Conservation (phyloP, 1,139 yeast genomes). For the Yarrowia galli region DNA sequence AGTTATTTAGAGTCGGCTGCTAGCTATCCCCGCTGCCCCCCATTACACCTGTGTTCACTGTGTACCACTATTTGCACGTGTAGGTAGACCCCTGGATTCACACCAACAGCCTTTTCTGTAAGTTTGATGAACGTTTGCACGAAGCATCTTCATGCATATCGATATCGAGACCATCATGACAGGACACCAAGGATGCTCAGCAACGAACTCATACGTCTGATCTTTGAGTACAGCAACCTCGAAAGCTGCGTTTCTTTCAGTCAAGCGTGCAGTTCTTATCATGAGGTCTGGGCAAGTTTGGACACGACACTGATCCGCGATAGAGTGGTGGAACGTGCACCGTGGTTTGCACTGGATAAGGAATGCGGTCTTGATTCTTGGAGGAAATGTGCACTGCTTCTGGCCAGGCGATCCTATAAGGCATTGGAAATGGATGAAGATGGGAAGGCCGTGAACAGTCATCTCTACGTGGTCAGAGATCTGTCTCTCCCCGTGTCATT, state of each 20-base stretch:
- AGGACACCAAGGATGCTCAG: slow-evolving; percentile 1
- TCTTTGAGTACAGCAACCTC: slow-evolving; percentile 7
- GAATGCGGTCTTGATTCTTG: slow-evolving; percentile 1
- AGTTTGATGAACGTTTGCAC: too few relatives aligned
- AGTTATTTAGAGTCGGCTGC: too few relatives aligned
- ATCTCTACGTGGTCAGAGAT: neutral
- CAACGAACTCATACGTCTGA: slow-evolving; percentile 5
- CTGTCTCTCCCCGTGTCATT: neutral
- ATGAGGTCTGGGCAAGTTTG: neutral
- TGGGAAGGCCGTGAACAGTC: neutral
- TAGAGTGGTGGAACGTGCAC: neutral
- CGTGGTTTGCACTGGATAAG: neutral
- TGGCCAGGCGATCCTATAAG: neutral
- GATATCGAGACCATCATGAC: too few relatives aligned
- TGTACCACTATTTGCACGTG: too few relatives aligned
- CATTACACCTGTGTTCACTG: too few relatives aligned
- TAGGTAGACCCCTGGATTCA: too few relatives aligned
- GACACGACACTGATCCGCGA: neutral
- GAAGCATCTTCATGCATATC: too few relatives aligned
- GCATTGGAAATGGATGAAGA: neutral
- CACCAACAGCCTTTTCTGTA: too few relatives aligned
- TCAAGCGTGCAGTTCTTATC: neutral
- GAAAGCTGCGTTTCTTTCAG: neutral
- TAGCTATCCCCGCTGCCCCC: too few relatives aligned
- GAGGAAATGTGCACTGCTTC: neutral